Evolutionary conservation across 495 filamentous ascomycete genomes (phyloP).

Genomic region (Schizothecium vesticola): DNA sequence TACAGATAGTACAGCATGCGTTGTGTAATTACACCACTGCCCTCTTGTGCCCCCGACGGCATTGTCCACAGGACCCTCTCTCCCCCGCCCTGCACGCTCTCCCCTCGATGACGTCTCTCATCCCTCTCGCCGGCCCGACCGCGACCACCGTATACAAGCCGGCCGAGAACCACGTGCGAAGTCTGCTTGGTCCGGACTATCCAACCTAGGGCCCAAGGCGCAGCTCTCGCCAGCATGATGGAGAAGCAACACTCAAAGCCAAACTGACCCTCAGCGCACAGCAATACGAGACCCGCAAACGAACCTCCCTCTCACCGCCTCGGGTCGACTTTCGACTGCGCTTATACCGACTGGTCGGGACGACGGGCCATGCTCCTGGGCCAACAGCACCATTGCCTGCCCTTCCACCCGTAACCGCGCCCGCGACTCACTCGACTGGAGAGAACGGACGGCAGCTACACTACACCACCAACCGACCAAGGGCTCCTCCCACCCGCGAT

Average conservation of each 20-base stretch:
- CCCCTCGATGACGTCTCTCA: not conserved
- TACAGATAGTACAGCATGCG: not conserved
- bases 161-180: not conserved
- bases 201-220: not conserved
- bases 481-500: not conserved
- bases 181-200: not conserved
- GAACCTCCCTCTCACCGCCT: not conserved
- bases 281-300: not conserved
- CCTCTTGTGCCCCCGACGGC: not conserved
- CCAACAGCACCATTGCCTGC: not conserved
- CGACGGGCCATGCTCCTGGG: not conserved
- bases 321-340: not conserved
- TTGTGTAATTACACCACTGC: not conserved
- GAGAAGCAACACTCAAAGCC: not conserved
- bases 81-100: not conserved
- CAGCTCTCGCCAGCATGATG: not conserved
- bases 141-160: too few species aligned
- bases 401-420: too few species aligned
- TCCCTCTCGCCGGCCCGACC: not conserved
- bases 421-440: not conserved
- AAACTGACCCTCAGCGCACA: not conserved
- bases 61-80: not conserved
- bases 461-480: not conserved
- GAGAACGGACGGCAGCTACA: not conserved
- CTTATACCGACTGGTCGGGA: not conserved